Conservation (phyloP, 768 basidiomycete species). For the Leccinum uliginosum region DNA sequence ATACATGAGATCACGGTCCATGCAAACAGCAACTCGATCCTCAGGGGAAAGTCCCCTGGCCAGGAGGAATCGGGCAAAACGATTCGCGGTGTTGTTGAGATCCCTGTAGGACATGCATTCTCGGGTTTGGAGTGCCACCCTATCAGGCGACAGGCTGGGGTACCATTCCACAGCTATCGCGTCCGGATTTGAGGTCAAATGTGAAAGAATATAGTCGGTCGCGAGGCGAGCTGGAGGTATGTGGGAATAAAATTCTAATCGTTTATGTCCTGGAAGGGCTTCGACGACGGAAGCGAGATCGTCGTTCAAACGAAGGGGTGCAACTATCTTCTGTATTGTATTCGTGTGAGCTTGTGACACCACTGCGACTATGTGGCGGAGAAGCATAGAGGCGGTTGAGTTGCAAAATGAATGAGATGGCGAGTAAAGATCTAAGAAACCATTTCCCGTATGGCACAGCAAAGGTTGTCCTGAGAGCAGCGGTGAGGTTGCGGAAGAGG, state of each 20-base stretch:
- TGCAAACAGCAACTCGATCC: conserved; percentile 44
- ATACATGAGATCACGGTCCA: conserved; percentile 39
- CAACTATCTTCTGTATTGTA: conserved; percentile 5
- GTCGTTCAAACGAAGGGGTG: conserved; percentile 5
- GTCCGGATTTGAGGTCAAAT: conserved; percentile 13
- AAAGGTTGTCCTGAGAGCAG: conserved; percentile 7
- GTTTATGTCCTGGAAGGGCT: conserved; percentile 10
- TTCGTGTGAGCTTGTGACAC: conserved; percentile 1
- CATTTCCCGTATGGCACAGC: conserved; percentile 1
- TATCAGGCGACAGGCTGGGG: conserved; percentile 6
- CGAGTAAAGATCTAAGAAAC: conserved; percentile 13
- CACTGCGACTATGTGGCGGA: conserved; percentile 17
- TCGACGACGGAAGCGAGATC: conserved; percentile 17
- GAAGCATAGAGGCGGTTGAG: conserved; percentile 11
- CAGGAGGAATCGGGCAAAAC: conserved; percentile 40
- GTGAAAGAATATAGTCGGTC: conserved; percentile 22
- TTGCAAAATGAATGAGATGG: conserved; percentile 11
- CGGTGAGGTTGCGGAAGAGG: not conserved
- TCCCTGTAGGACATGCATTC: conserved; percentile 30
- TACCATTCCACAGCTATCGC: conserved; percentile 23
- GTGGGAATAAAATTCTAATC: conserved; percentile 11
- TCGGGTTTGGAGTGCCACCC: not conserved
- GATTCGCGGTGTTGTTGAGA: conserved; percentile 35
- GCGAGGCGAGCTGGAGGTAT: conserved; percentile 18
- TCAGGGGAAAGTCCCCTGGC: conserved; percentile 32